phyloP scores from a whole-genome alignment of 306 rosid species.

The Medicago lupulina region DNA sequence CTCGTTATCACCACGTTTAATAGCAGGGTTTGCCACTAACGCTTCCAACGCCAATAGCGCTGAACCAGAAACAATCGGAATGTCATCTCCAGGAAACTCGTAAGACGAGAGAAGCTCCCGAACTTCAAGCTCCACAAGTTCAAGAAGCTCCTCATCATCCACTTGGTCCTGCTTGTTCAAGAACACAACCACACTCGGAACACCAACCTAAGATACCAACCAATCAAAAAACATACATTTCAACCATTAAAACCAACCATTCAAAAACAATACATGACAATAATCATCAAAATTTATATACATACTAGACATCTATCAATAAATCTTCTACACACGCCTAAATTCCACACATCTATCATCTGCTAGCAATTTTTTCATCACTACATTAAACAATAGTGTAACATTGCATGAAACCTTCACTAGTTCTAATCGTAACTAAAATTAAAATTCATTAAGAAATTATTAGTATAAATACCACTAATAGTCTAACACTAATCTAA shows the following conservation, averaged over 20 bases:
- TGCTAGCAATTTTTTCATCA: not conserved
- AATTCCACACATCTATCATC: not conserved
- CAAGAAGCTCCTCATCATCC: conserved; percentile 81
- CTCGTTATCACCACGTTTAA: conserved; percentile 69
- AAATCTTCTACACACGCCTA: not conserved
- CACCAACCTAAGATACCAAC: conserved; percentile 62
- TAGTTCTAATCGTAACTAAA: not conserved
- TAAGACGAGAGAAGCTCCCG: conserved; percentile 77
- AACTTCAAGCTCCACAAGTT: conserved; percentile 83
- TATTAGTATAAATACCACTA: not conserved
- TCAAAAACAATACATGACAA: not conserved
- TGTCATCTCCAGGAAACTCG: conserved; percentile 88
- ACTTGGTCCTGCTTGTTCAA: conserved; percentile 86
- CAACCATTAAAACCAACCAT: not conserved
- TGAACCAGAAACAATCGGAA: conserved; percentile 78
- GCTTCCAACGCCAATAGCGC: conserved; percentile 85
- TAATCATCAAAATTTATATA: not conserved
- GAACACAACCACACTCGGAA: conserved; percentile 84
- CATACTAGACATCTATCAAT: not conserved
- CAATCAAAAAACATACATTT: not conserved
- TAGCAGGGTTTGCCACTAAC: conserved; percentile 62
- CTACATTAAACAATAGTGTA: not conserved
- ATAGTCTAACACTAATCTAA: not conserved
- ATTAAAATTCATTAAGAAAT: not conserved
- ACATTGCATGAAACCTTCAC: not conserved